These are phyloP conservation scores for Solanum sejunctum DNA, from an alignment of 257 asterid species.

Conservation along the genomic window DNA sequence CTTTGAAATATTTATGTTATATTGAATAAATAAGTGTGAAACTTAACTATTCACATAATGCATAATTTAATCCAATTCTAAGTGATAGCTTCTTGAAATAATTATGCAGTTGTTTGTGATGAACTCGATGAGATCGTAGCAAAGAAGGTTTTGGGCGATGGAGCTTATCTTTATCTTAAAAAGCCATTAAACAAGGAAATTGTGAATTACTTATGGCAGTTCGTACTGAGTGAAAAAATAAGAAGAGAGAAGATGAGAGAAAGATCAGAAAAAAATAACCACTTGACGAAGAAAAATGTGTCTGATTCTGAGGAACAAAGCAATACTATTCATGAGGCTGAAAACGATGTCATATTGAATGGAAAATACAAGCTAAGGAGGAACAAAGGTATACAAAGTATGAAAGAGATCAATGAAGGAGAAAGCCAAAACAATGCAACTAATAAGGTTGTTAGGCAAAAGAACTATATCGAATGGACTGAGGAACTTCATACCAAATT, in stretches of 20 bases:
- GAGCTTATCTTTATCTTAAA: neutral
- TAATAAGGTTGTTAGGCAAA: neutral
- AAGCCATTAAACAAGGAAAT: neutral
- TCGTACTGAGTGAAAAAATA: neutral
- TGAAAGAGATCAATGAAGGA: neutral
- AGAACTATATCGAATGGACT: constrained; percentile 6
- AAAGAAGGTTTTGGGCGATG: neutral
- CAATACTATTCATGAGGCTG: neutral
- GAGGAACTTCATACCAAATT: constrained; percentile 10
- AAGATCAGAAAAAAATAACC: neutral
- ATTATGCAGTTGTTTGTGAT: neutral
- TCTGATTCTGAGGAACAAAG: neutral
- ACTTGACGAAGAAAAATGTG: neutral
- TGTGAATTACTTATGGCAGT: neutral
- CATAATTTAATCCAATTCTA: neutral
- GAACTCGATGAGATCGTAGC: neutral
- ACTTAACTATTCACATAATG: neutral
- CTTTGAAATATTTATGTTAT: neutral
- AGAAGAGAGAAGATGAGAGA: neutral
- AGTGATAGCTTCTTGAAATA: neutral
- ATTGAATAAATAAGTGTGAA: neutral
- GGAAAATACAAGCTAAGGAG: neutral
- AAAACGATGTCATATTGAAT: neutral
- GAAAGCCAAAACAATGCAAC: neutral
- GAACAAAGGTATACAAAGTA: neutral